phyloP scores from a whole-genome alignment of 2,329 filamentous ascomycete genomes.

The Nothopassalora personata region DNA sequence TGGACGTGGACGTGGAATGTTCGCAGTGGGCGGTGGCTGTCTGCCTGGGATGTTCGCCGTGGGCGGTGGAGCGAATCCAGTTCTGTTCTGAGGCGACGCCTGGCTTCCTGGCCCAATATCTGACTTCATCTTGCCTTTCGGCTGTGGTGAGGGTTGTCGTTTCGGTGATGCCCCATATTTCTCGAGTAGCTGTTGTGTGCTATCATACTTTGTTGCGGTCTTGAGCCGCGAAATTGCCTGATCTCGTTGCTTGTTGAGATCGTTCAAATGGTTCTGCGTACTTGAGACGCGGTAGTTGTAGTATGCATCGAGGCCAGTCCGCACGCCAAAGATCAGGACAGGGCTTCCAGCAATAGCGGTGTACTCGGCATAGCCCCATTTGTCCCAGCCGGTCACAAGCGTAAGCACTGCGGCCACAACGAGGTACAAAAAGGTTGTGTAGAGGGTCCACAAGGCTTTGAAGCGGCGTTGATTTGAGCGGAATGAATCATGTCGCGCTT shows the following conservation, averaged over 20 bases:
- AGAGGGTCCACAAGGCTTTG: conserved; percentile 83
- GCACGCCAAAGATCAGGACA: conserved; percentile 64
- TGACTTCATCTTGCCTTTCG: conserved; percentile 28
- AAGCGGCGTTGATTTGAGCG: conserved; percentile 69
- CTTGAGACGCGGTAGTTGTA: conserved; percentile 77
- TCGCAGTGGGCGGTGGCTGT: conserved; percentile 21
- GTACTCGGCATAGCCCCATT: conserved; percentile 73
- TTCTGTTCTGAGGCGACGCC: conserved; percentile 43
- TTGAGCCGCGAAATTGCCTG: conserved; percentile 92
- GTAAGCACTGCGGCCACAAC: conserved; percentile 76
- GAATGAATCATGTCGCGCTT: conserved; percentile 66
- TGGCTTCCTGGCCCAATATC: conserved; percentile 14
- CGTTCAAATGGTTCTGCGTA: conserved; percentile 64
- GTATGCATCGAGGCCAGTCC: conserved; percentile 60
- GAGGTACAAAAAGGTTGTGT: conserved; percentile 84
- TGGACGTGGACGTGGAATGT: not conserved
- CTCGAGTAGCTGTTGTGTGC: conserved; percentile 83
- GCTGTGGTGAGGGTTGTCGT: conserved; percentile 33
- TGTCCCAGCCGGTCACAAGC: conserved; percentile 77
- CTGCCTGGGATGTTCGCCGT: conserved; percentile 58
- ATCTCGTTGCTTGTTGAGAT: conserved; percentile 70
- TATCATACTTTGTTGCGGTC: conserved; percentile 90
- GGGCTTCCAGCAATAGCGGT: conserved; percentile 73
- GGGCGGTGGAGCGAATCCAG: conserved; percentile 55
- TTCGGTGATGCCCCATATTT: conserved; percentile 75